Evolutionary conservation across 2,329 filamentous ascomycete genomes (phyloP).

Genomic region (Bimuria novae-zelandiae): DNA sequence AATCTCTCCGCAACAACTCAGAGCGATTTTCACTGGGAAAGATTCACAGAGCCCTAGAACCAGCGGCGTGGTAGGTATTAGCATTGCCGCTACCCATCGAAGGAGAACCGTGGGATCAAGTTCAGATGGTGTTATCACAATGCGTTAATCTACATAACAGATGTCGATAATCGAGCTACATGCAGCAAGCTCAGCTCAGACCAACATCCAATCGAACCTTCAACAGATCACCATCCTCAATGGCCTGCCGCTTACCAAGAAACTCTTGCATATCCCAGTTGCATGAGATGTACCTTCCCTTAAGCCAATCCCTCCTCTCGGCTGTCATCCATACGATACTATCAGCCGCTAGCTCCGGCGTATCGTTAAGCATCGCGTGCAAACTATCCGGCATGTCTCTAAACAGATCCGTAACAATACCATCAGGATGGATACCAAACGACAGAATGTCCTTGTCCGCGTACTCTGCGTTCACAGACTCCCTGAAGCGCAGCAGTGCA

Average conservation of each 20-base stretch:
- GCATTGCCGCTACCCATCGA: too few relatives aligned
- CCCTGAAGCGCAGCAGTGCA: constrained; percentile 54
- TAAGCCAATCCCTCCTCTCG: constrained; percentile 25
- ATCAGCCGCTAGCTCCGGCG: constrained; percentile 16
- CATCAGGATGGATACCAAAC: constrained; percentile 21
- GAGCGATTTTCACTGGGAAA: too few relatives aligned
- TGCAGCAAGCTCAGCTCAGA: background rate
- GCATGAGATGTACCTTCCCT: constrained; percentile 28
- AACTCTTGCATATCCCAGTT: constrained; percentile 34
- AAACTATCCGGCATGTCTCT: background rate
- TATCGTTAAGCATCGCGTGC: background rate
- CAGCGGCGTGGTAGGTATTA: too few relatives aligned
- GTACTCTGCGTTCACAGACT: constrained; percentile 52
- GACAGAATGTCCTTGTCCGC: constrained; percentile 14
- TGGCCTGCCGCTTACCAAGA: constrained; percentile 24
- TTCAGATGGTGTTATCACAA: too few relatives aligned
- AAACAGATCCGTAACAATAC: background rate
- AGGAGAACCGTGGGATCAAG: too few relatives aligned
- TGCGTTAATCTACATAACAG: too few relatives aligned
- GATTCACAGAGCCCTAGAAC: too few relatives aligned
- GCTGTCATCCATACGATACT: constrained; percentile 29
- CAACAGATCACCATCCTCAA: constrained; percentile 28
- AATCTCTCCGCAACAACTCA: too few relatives aligned
- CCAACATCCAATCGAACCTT: constrained; percentile 21
- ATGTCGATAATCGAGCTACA: background rate